Evolutionary conservation across 2,329 filamentous ascomycete genomes (phyloP).

Genomic region (Sclerotinia sclerotiorum): DNA sequence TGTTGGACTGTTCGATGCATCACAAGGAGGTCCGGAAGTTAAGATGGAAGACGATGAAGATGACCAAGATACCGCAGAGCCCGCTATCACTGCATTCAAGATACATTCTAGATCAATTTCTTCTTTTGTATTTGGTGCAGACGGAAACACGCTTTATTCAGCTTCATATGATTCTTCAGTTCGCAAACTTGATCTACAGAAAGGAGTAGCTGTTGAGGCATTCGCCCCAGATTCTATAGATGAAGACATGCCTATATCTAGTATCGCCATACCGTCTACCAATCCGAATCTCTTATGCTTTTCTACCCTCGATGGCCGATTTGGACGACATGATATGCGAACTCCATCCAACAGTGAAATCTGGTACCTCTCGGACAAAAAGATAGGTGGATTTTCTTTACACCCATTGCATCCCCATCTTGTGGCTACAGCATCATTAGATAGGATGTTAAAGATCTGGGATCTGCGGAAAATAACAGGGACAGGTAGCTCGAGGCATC

Average conservation of each 20-base stretch:
- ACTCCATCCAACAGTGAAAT: conserved; percentile 59
- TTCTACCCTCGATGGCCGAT: conserved; percentile 77
- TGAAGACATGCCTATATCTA: conserved; percentile 77
- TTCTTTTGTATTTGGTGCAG: conserved; percentile 73
- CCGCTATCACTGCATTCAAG: conserved; percentile 85
- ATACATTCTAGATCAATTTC: conserved; percentile 87
- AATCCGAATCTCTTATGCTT: conserved; percentile 79
- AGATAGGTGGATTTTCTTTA: conserved; percentile 90
- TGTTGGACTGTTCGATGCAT: conserved; percentile 87
- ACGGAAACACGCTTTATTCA: conserved; percentile 75
- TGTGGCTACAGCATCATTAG: conserved; percentile 83
- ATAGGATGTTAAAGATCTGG: conserved; percentile 89
- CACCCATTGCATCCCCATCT: conserved; percentile 79
- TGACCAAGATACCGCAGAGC: conserved; percentile 64
- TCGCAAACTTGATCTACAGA: conserved; percentile 78
- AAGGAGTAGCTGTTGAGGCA: conserved; percentile 75
- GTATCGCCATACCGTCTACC: conserved; percentile 72
- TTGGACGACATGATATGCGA: conserved; percentile 80
- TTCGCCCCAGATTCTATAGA: conserved; percentile 71
- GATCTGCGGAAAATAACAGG: conserved; percentile 78
- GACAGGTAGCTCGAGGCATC: conserved; percentile 58
- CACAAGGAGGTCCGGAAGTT: conserved; percentile 59
- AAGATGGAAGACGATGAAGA: conserved; percentile 62
- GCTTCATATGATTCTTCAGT: conserved; percentile 93
- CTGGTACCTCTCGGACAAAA: conserved; percentile 82